Conservation (phyloP, 2,329 filamentous ascomycete species). For the Bisporella sp. region DNA sequence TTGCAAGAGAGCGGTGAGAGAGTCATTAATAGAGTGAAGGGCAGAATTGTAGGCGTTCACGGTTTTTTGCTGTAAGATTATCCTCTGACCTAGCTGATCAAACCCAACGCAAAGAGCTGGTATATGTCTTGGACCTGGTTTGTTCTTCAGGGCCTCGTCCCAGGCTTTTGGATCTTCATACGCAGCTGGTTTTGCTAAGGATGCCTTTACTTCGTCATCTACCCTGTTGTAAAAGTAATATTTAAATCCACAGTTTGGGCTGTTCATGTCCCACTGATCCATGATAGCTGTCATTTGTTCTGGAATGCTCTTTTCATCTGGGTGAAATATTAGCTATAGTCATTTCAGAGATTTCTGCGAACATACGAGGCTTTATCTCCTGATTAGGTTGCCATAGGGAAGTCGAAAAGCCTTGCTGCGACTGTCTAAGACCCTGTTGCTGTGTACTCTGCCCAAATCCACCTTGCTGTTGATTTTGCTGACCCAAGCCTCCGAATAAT, state of each 20-base stretch:
- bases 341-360: no score
- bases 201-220: conserved; percentile 62
- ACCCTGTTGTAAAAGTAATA: conserved; percentile 86
- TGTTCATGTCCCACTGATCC: conserved; percentile 67
- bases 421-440: conserved; percentile 5
- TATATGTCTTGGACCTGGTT: conserved; percentile 69
- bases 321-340: conserved; percentile 11
- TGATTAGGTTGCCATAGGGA: conserved; percentile 25
- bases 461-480: conserved; percentile 7
- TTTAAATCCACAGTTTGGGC: conserved; percentile 66
- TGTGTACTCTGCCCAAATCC: conserved; percentile 10
- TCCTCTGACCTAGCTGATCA: conserved; percentile 60
- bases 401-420: conserved; percentile 17
- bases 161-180: conserved; percentile 71
- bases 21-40: conserved; percentile 73
- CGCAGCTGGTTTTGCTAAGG: conserved; percentile 64
- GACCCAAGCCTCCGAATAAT: conserved; percentile 11
- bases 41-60: conserved; percentile 63
- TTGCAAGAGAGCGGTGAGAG: conserved; percentile 63
- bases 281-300: conserved; percentile 67
- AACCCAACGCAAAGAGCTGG: conserved; percentile 73
- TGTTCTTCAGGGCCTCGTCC: conserved; percentile 77
- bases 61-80: conserved; percentile 64
- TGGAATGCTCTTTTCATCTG: conserved; percentile 64
- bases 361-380: conserved; percentile 22